Evolutionary conservation across 305 asterid genomes (phyloP).

Genomic region (Stenogyne calaminthoides): DNA sequence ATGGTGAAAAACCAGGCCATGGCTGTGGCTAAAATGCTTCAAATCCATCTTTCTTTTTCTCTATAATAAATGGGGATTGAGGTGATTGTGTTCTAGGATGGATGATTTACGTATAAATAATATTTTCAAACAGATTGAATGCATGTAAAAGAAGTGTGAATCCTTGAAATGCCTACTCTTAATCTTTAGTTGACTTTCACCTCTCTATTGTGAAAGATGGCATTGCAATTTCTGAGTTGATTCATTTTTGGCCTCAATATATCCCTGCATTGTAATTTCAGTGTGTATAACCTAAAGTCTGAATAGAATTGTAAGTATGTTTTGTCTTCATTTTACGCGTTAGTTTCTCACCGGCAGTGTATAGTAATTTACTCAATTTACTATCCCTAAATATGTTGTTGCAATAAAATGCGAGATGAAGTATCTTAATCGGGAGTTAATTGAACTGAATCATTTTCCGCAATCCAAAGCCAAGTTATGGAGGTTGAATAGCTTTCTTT

Average conservation of each 20-base stretch:
- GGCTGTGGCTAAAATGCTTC: slow-evolving; percentile 72
- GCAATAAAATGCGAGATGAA: too few relatives aligned
- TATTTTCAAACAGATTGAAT: slow-evolving; percentile 18
- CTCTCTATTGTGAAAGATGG: not conserved
- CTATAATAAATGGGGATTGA: slow-evolving; percentile 1
- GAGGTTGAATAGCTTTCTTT: too few relatives aligned
- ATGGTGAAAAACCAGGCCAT: slow-evolving; percentile 52
- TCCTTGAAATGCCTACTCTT: not conserved
- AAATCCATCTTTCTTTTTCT: slow-evolving; percentile 9
- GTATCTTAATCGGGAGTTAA: too few relatives aligned
- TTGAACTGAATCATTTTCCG: too few relatives aligned
- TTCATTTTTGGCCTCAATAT: too few relatives aligned
- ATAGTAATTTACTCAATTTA: too few relatives aligned
- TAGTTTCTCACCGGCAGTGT: too few relatives aligned
- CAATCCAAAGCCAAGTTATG: too few relatives aligned
- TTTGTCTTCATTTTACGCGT: too few relatives aligned
- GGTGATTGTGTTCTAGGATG: slow-evolving; percentile 18
- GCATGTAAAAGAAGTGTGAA: not conserved
- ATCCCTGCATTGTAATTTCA: not conserved
- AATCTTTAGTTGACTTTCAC: not conserved
- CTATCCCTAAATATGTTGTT: too few relatives aligned
- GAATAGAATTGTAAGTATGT: too few relatives aligned
- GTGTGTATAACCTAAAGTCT: not conserved
- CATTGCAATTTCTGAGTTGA: too few relatives aligned
- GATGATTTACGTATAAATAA: not conserved